These are phyloP conservation scores for Carpinus fangiana DNA, from an alignment of 306 rosid species.

Conservation along the genomic window DNA sequence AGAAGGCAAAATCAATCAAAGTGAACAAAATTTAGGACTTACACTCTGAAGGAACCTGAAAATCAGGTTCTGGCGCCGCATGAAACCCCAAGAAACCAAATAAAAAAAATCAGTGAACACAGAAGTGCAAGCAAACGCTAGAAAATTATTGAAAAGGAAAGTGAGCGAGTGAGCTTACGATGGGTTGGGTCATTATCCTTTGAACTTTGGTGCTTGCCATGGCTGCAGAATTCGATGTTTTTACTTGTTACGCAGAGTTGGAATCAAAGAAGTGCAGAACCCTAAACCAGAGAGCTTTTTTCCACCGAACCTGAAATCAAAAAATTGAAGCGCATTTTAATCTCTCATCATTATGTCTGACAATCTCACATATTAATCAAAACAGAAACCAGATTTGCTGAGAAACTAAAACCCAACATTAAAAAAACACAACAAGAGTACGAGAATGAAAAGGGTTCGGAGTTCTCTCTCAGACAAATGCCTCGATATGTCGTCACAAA, in stretches of 20 bases:
- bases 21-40: constrained; percentile 22
- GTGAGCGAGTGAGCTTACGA: constrained; percentile 33
- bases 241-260: background rate
- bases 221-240: constrained; percentile 29
- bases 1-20: background rate
- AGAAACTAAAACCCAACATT: too few species aligned
- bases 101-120: constrained; percentile 15
- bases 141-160: background rate
- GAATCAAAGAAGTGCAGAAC: background rate
- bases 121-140: background rate
- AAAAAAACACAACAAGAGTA: background rate
- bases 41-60: constrained; percentile 91
- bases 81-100: background rate
- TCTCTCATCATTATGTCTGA: constrained; percentile 49
- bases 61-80: constrained; percentile 66
- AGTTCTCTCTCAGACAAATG: constrained; percentile 84
- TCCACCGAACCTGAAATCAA: background rate
- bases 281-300: background rate
- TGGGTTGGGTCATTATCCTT: constrained; percentile 83
- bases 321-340: background rate
- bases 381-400: too few species aligned
- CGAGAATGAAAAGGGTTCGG: background rate
- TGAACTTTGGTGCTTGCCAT: constrained; percentile 82
- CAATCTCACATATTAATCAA: too few species aligned
- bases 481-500: constrained; percentile 81